Base-by-base conservation (phyloP, 345 rosid species). In the Eucalyptus virginea region DNA sequence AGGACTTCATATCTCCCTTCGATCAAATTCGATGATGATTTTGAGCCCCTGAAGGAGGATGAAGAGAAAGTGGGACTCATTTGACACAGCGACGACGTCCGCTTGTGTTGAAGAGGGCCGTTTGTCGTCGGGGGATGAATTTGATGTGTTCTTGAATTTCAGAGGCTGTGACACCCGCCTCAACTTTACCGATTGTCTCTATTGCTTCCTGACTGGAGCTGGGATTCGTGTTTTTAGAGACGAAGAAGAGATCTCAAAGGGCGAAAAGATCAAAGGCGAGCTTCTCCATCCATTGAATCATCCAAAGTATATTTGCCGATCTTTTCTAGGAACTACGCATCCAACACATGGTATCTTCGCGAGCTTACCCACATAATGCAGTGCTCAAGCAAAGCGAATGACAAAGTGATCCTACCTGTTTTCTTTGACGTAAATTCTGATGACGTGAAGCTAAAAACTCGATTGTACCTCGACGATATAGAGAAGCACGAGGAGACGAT, bases 11-110 rank as follows among this genome's bases (percentile, higher is more conserved):
- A 54, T 54, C 58, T 21, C 58, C 50, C 26, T 54, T 8, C 11
- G 26, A 54, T 21, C 60, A 54, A 21, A 1, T 54, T 54, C 60
- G 60, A 54, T 54, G 60, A 21, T 49, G 60, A 54, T 54, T 54
- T 17, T 16, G 56, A 18, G 17, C 51, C 4, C 11, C 28, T 21
- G 2, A 54, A 4, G 62, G 28, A 56, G 62, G 62, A 56, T 56
- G 62, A 56, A 56, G 62, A 56, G 62, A 56, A 56, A 56, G 62
- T 23, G 62, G 13, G 30, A 56, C 62, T 56, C 30, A 56, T 9
- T 0, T 23, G 30, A 24, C 28, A 24, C 6, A 56, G 12, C 62
- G 1, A 56, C 1, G 30, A 56, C 1, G 62, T 56, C 1, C 0
- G 12, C 62, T 56, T 56, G 62, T 56, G 62, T 56, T 10, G 62